Evolutionary conservation across 768 basidiomycete species (phyloP), one percentile per base, ranked within the genome.

Genomic region (Rhizopogon vesiculosus): DNA sequence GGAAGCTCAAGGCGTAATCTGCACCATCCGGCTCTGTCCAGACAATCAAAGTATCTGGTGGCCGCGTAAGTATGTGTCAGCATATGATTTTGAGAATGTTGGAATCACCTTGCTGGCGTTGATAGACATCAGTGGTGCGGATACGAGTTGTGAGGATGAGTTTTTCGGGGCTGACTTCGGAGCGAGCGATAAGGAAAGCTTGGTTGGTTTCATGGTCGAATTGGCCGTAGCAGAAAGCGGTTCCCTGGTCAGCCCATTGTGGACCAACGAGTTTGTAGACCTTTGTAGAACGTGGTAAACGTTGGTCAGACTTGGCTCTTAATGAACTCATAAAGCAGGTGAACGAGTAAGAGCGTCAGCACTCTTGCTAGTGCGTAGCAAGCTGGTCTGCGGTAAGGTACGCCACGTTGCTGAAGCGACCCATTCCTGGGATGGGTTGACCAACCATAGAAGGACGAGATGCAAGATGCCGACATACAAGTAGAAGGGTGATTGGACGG

Each of bases 11-110:
- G 2, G 96, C 96, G 67, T 97, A 95, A 71, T 99, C 97, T 39
- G 89, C 85, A 29, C 92, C 91, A 59, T 91, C 88, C 1, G 92
- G 90, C 68, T 98, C 96, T 3, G 96, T 98, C 97, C 97, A 99
- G 18, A 98, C 96, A 62, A 99, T 98, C 46, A 99, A 81, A 12
- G 97, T 99, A 66, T 98, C 96, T 95, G 72, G 31, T 50, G 54
- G 62, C 54, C 41, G 53, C 29, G 57, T 59, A 59, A 65, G 61
- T 55, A 33, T 28, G 53, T 42, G 42, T 51, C 8, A 51, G 18
- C 31, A 57, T 38, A 25, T 35, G 22, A n/a, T n/a, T 57, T 31
- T 29, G 13, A 51, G 22, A 28, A 16, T 44, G 49, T 38, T 59
- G 10, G 45, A 75, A 81, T 61, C 63, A 91, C 91, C 89, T 78